Conservation (phyloP, 2,329 filamentous ascomycete species). For the Fusarium haematococcum region DNA sequence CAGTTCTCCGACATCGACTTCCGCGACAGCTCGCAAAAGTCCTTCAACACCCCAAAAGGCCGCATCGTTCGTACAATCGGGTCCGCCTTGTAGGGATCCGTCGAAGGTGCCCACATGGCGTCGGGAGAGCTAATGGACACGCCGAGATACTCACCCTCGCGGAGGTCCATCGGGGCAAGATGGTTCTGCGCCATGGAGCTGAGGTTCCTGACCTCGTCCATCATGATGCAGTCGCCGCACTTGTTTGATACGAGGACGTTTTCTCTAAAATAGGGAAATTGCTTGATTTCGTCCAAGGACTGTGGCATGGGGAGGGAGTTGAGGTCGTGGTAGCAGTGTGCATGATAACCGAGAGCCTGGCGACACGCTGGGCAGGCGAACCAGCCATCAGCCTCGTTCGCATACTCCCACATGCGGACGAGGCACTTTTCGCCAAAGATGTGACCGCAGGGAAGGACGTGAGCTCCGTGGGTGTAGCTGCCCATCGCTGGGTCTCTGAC, state of each 20-base stretch:
- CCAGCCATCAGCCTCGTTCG: not conserved
- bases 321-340: not conserved
- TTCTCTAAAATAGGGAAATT: not conserved
- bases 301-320: constrained; percentile 17
- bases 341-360: not conserved
- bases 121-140: not conserved
- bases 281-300: not conserved
- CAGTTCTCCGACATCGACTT: not conserved
- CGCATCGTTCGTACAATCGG: not conserved
- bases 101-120: not conserved
- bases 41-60: not conserved
- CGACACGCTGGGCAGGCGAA: constrained; percentile 21
- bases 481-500: not conserved
- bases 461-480: constrained; percentile 9
- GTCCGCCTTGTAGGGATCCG: not conserved
- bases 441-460: constrained; percentile 32
- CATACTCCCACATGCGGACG: not conserved
- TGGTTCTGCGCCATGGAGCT: not conserved
- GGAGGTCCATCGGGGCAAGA: not conserved
- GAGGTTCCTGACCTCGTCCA: not conserved
- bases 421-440: constrained; percentile 33
- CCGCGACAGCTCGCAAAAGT: not conserved
- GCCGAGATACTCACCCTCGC: not conserved
- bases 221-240: constrained; percentile 17
- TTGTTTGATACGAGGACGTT: not conserved